A percentile compares a stretch with the other conserved stretches of the same genome.
These are phyloP conservation scores for Nothomitra cinnamomea DNA, from an alignment of 2,329 filamentous ascomycete species.

Conservation along the genomic window DNA sequence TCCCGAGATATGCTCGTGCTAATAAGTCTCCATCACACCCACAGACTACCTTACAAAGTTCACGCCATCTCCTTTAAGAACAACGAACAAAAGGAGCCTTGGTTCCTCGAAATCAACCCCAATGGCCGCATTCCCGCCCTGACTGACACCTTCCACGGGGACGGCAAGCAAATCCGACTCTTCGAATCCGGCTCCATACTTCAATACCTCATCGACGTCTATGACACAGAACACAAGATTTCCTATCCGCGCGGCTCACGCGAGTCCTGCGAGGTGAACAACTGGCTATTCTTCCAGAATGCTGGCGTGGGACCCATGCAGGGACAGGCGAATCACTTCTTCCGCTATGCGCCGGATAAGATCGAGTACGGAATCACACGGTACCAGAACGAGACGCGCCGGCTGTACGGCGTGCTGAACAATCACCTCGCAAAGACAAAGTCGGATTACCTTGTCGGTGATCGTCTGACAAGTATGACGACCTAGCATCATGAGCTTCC, in stretches of 20 bases:
- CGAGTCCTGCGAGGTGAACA: slow-evolving; percentile 65
- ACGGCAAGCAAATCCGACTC: slow-evolving; percentile 49
- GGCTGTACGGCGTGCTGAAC: slow-evolving; percentile 64
- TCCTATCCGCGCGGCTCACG: slow-evolving; percentile 55
- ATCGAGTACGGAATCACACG: slow-evolving; percentile 71
- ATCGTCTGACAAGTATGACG: slow-evolving; percentile 15
- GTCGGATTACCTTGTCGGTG: slow-evolving; percentile 33
- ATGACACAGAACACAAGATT: slow-evolving; percentile 68
- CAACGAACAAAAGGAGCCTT: slow-evolving; percentile 67
- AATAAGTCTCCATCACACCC: slow-evolving; percentile 1
- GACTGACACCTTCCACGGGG: slow-evolving; percentile 60
- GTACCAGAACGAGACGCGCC: slow-evolving; percentile 69
- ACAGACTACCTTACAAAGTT: slow-evolving; percentile 53
- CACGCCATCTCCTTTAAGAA: slow-evolving; percentile 51
- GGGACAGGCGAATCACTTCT: slow-evolving; percentile 65
- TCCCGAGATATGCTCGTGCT: background rate
- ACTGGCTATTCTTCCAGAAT: slow-evolving; percentile 68
- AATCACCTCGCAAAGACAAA: slow-evolving; percentile 41
- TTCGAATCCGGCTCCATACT: slow-evolving; percentile 77
- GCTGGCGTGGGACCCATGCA: slow-evolving; percentile 72
- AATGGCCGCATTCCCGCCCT: slow-evolving; percentile 83
- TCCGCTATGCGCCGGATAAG: slow-evolving; percentile 62
- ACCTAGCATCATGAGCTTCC: background rate
- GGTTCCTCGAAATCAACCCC: slow-evolving; percentile 84
- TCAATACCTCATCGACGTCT: slow-evolving; percentile 67